phyloP scores from a whole-genome alignment of 331 rosid species.

The Pyrus hybrid region DNA sequence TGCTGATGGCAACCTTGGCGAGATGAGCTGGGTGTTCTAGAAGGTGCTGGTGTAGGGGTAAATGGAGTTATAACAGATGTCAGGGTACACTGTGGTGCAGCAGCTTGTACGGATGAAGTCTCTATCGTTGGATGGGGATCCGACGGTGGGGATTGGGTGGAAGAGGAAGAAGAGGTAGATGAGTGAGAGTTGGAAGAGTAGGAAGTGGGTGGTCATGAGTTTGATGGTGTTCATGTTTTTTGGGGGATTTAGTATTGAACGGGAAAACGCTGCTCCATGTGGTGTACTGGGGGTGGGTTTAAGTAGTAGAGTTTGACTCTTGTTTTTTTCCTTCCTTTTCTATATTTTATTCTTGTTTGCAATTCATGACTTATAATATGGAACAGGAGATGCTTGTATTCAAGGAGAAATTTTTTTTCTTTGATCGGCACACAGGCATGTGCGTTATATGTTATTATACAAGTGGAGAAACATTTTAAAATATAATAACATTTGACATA shows the following conservation, averaged over 20 bases:
- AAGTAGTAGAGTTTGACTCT: too few relatives aligned
- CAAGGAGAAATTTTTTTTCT: too few relatives aligned
- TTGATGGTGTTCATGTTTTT: not conserved
- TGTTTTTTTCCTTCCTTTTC: too few relatives aligned
- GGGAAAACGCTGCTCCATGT: too few relatives aligned
- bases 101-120: slow-evolving; percentile 82
- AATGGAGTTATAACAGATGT: slow-evolving; percentile 71
- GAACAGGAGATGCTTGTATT: too few relatives aligned
- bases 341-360: too few relatives aligned
- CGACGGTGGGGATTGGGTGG: not conserved
- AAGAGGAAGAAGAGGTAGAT: not conserved
- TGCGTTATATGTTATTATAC: too few relatives aligned
- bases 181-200: not conserved
- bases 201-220: not conserved
- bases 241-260: too few relatives aligned
- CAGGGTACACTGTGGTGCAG: slow-evolving; percentile 68
- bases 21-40: slow-evolving; percentile 59
- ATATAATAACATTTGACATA: too few relatives aligned
- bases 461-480: accelerated
- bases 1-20: slow-evolving; percentile 67
- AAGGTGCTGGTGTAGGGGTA: slow-evolving; percentile 71
- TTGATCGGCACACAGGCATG: too few relatives aligned
- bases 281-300: too few relatives aligned
- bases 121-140: not conserved
- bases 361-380: too few relatives aligned